Evolutionary conservation across 257 asterid species (phyloP).

Genomic region (Solanum commersonii): DNA sequence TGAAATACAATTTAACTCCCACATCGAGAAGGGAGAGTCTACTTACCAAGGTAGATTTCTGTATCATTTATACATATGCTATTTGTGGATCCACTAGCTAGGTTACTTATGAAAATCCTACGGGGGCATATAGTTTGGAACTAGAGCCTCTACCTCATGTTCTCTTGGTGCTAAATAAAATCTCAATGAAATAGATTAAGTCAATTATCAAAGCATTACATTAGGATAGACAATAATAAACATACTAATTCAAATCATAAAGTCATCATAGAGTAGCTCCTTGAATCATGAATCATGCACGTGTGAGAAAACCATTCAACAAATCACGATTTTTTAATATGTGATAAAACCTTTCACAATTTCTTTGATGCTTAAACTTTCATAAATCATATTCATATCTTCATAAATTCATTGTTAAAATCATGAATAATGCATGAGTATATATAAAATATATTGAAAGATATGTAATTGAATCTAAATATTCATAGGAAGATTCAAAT

Average conservation of each 20-base stretch:
- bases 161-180: not conserved
- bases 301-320: not conserved
- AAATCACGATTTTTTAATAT: not conserved
- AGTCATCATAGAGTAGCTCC: not conserved
- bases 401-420: no score
- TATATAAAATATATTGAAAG: no score
- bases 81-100: not conserved
- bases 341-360: not conserved
- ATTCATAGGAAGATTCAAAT: not conserved
- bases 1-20: not conserved
- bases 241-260: not conserved
- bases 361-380: not conserved
- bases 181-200: not conserved
- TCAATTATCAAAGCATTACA: not conserved
- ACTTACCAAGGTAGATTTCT: not conserved
- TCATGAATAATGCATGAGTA: not conserved
- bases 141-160: not conserved
- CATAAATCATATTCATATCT: no score
- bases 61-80: not conserved
- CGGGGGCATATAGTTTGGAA: not conserved
- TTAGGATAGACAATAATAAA: not conserved
- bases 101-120: not conserved
- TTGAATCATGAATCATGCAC: not conserved
- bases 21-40: not conserved
- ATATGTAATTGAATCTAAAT: not conserved